Conservation (phyloP, 2,329 filamentous ascomycete genomes). For the Xylaria sp. region DNA sequence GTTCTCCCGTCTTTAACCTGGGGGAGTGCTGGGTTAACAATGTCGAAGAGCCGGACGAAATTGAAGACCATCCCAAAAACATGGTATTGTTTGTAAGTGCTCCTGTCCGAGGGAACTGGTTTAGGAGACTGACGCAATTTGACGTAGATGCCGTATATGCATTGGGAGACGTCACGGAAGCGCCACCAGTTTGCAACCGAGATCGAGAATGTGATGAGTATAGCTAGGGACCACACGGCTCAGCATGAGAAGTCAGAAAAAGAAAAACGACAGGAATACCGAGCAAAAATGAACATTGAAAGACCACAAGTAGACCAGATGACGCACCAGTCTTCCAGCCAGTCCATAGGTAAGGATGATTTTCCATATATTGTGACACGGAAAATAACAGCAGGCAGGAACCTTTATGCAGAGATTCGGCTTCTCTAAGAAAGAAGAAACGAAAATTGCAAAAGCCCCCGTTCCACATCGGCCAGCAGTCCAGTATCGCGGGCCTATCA, state of each 20-base stretch:
- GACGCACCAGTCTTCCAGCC: neutral
- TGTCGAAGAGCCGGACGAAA: constrained; percentile 6
- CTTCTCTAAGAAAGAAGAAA: neutral
- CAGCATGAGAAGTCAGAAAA: neutral
- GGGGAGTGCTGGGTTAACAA: constrained; percentile 1
- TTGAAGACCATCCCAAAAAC: constrained; percentile 14
- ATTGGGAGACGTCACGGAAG: constrained; percentile 45
- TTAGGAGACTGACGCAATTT: neutral
- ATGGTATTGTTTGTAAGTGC: constrained; percentile 32
- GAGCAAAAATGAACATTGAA: neutral
- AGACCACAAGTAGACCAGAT: neutral
- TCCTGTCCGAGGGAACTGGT: no score
- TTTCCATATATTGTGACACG: neutral
- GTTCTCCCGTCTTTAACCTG: neutral
- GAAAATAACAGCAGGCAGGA: neutral
- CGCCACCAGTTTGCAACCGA: constrained; percentile 32
- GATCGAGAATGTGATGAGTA: constrained; percentile 27
- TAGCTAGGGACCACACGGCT: neutral
- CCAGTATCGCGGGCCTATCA: neutral
- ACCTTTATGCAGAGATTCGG: neutral
- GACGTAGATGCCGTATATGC: constrained; percentile 44
- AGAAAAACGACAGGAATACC: constrained; percentile 1
- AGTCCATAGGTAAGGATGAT: neutral
- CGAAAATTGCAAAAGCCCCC: neutral
- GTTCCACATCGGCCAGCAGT: no score